These are phyloP conservation scores for Copromyces sp. DNA, from an alignment of 495 filamentous ascomycete species.

Conservation along the genomic window DNA sequence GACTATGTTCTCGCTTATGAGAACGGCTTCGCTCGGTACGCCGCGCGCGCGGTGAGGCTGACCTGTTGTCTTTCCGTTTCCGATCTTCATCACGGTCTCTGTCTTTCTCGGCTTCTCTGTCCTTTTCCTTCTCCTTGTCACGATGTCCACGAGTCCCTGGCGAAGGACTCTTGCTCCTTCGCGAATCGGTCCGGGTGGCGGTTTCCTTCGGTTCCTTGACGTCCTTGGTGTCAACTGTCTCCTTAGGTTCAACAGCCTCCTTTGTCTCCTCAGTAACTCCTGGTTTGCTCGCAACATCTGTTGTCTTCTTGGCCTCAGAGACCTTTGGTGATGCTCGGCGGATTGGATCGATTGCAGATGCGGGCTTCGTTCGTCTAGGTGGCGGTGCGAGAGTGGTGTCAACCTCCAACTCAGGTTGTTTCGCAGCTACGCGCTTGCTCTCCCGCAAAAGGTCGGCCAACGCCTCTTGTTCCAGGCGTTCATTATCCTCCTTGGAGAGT, in stretches of 20 bases:
- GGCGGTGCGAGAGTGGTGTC: slow-evolving; percentile 44
- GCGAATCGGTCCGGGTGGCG: slow-evolving; percentile 19
- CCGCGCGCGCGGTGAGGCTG: slow-evolving; percentile 15
- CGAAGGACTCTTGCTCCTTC: slow-evolving; percentile 26
- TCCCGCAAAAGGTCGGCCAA: slow-evolving; percentile 44
- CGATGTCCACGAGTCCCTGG: slow-evolving; percentile 20
- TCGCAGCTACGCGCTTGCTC: slow-evolving; percentile 35
- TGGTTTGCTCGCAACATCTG: slow-evolving; percentile 12
- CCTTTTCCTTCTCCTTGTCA: slow-evolving; percentile 18
- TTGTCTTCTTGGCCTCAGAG: slow-evolving; percentile 27
- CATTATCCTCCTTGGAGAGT: slow-evolving; percentile 45
- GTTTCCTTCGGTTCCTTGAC: slow-evolving; percentile 15
- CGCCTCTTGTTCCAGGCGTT: slow-evolving; percentile 44
- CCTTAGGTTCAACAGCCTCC: slow-evolving; percentile 14
- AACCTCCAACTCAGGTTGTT: slow-evolving; percentile 41
- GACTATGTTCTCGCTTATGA: slow-evolving; percentile 12
- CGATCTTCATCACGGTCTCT: slow-evolving; percentile 16
- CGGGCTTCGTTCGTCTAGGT: slow-evolving; percentile 38
- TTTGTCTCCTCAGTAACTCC: slow-evolving; percentile 10
- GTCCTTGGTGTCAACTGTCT: slow-evolving; percentile 16
- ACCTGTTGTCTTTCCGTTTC: slow-evolving; percentile 14
- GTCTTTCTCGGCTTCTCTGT: slow-evolving; percentile 24
- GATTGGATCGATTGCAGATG: slow-evolving; percentile 47
- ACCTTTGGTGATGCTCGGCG: slow-evolving; percentile 34
- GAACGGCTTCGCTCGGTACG: slow-evolving; percentile 17